Conservation (phyloP, 257 asterid species). For the Solanum gracilifrons region DNA sequence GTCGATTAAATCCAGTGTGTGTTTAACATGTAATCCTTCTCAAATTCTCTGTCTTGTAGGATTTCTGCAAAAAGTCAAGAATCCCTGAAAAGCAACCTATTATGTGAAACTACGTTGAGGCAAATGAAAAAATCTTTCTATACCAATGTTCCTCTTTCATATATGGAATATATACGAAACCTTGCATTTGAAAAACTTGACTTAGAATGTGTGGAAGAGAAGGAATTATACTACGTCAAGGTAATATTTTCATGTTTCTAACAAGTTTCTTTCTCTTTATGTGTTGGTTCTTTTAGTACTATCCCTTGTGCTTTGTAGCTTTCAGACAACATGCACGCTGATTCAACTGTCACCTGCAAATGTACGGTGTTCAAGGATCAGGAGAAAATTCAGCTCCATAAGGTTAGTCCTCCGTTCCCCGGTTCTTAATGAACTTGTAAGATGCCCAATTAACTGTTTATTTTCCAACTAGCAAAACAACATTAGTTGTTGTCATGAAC, state of each 20-base stretch:
- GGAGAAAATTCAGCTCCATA: conserved; percentile 23
- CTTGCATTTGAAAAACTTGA: conserved; percentile 16
- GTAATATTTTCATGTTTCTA: conserved; percentile 8
- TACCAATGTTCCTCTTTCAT: conserved; percentile 24
- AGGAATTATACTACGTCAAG: conserved; percentile 27
- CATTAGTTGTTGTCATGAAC: not conserved
- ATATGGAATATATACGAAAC: conserved; percentile 20
- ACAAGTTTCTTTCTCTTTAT: not conserved
- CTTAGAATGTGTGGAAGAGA: conserved; percentile 16
- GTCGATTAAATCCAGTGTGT: not conserved
- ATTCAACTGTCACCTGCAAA: conserved; percentile 35
- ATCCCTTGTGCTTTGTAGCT: conserved; percentile 14
- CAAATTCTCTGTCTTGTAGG: conserved; percentile 11
- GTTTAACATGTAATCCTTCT: not conserved
- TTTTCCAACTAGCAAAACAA: not conserved
- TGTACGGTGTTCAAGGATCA: conserved; percentile 16
- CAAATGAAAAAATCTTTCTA: conserved; percentile 23
- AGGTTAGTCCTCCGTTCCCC: conserved; percentile 19
- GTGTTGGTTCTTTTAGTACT: not conserved
- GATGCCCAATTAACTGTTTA: not conserved
- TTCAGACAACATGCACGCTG: conserved; percentile 25
- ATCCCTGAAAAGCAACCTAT: conserved; percentile 6
- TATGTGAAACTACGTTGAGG: conserved; percentile 10
- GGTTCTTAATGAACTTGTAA: not conserved
- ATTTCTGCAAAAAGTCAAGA: conserved; percentile 10